Base-by-base conservation (phyloP, 371 early-diverging fungal genomes). In the Apophysomyces trapeziformis region DNA sequence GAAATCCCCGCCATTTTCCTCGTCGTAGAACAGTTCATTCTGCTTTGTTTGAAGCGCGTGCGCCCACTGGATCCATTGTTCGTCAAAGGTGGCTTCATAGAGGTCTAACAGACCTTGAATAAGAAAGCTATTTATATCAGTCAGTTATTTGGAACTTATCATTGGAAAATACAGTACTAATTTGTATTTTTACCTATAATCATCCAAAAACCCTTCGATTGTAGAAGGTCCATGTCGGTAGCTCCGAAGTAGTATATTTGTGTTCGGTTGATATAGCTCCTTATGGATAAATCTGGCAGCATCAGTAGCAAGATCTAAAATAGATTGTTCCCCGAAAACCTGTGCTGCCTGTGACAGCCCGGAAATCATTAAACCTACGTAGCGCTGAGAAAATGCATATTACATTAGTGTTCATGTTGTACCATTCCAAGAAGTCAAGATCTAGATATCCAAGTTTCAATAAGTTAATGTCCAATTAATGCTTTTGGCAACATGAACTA, bases 21-120 rank as follows among this genome's bases (percentile, higher is more conserved):
- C 39, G 68, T 90, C 90, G 76, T 85, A 89, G 60, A 88, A 89
- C 26, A 84, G 57, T 21, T 78, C 76, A 60, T 87, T 85, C 70
- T 84, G 85, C 26, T 74, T 79, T 44, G 76, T 68, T 65, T 90
- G 89, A 16, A 89, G 70, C 7, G 79, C 70, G 63, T 67, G 70
- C 0, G 90, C 89, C 90, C 89, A 89, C 36, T 68, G n/a, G n/a
- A 90, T 63, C 81, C 84, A 89, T 13, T 66, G 39, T 43, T 79
- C 82, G 38, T 88, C 83, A 57, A 79, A 72, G 0, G 79, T 73
- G 1, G 81, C 78, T 66, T 89, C 80, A 70, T 88, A 89, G 14
- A 90, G 73, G 58, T 87, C 86, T 43, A 88, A 60, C 14, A 87
- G 68, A 16, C 82, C 85, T 65, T 82, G 82, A 36, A 79, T 76